Evolutionary conservation across 225 moss, liverwort and hornwort genomes (phyloP), one percentile per base, ranked within the genome.

Genomic region (Pleurozium schreberi): DNA sequence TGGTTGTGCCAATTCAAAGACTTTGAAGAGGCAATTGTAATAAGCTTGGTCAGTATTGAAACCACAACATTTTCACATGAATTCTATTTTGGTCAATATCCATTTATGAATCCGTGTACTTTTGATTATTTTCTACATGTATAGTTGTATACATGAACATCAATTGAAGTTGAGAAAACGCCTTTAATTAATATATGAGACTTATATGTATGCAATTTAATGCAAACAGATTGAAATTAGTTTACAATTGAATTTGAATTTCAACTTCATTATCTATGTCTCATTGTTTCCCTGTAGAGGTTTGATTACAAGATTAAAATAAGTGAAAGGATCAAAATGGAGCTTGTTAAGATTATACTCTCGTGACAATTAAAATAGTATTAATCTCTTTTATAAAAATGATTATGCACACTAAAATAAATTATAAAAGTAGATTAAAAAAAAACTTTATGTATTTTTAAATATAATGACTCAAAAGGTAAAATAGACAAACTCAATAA

Each of bases 131-230:
- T 36, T 77, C 9, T n/a, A n/a, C n/a, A 36, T 36, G 9, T 53
- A 15, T 23, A 10, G 6, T 38, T 53, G 36, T 2, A 36, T 23
- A 36, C 2, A 36, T 2, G 4, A 36, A 53, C 3, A 12, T 14
- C 3, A 77, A 36, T 1, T 31, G 3, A 30, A 18, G 11, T 11
- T 17, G 3, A 3, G 6, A 28, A 0, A 43, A 0, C 17, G 6
- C 30, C 18, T 30, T 74, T 5, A 74, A 30, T 18, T 28, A 6
- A 18, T 18, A 28, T 6, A 45, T 13, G 6, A 68, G 40, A 23
- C 6, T n/a, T 22, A 38, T 4, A 67, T 12, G 6, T 6, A 21
- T n/a, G n/a, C n/a, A n/a, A 38, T 67, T n/a, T 10, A n/a, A n/a
- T 68, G 2, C 68, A 21, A 38, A n/a, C 12, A 11, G 7, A 68